Evolutionary conservation across 805 yeast species (phyloP).

Genomic region (Suhomyces xylopsoci): DNA sequence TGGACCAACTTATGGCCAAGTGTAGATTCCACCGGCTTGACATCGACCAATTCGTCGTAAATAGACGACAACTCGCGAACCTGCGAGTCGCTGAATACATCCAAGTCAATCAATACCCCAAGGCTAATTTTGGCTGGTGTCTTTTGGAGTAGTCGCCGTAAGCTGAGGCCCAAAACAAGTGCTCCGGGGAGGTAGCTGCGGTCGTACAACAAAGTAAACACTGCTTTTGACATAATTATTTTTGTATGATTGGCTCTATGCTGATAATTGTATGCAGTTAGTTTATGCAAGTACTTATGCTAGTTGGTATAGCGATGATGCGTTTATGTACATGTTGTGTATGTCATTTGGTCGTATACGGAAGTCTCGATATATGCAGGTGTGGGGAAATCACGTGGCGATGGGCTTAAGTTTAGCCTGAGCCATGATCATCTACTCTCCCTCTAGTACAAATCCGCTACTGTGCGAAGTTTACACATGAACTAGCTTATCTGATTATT

Average conservation of each 20-base stretch:
- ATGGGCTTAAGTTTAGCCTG: too few relatives aligned
- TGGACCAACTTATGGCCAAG: slow-evolving; percentile 23
- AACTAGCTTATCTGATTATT: too few relatives aligned
- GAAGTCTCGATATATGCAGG: not conserved
- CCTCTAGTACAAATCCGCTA: too few relatives aligned
- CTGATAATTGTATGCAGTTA: too few relatives aligned
- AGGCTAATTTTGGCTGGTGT: slow-evolving; percentile 6
- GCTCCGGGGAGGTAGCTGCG: slow-evolving; percentile 57
- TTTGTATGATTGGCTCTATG: too few relatives aligned
- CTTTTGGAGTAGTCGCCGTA: slow-evolving; percentile 11
- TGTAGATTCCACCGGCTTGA: slow-evolving; percentile 21
- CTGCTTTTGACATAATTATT: slow-evolving; percentile 21
- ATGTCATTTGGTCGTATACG: not conserved
- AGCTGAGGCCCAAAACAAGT: slow-evolving; percentile 43
- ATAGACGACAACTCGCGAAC: slow-evolving; percentile 20
- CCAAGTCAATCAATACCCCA: slow-evolving; percentile 34
- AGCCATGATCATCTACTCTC: too few relatives aligned
- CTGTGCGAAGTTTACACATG: too few relatives aligned
- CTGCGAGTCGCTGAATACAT: slow-evolving; percentile 24
- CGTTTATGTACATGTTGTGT: not conserved
- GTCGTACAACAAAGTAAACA: slow-evolving; percentile 48
- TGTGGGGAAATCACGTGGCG: not conserved
- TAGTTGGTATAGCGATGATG: not conserved
- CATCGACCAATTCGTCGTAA: slow-evolving; percentile 32
- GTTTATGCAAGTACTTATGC: not conserved